These are phyloP conservation scores for Chamaecyparis obtusa DNA, from an alignment of 75 land plant species.

Conservation along the genomic window DNA sequence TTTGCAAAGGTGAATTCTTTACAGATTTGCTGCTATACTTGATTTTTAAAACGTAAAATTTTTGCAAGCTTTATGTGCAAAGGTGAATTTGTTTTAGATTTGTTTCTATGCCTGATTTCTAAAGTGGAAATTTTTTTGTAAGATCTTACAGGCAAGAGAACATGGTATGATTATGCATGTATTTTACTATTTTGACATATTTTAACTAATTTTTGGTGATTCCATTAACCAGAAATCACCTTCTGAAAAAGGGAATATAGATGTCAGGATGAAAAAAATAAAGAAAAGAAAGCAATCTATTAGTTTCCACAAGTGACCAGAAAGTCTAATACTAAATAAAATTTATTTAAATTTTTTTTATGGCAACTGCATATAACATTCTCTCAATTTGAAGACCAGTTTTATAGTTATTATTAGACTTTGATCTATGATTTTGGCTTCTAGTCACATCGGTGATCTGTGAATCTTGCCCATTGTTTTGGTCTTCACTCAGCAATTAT, in stretches of 20 bases:
- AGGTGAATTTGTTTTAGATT: slow-evolving; percentile 40
- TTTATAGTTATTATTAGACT: neutral
- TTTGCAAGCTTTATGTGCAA: slow-evolving; percentile 34
- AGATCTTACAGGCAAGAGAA: neutral
- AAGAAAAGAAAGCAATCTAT: neutral
- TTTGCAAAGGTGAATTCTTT: slow-evolving; percentile 63
- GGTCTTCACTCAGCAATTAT: neutral
- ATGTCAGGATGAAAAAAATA: neutral
- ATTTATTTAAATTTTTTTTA: neutral
- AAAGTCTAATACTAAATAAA: neutral
- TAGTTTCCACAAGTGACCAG: neutral
- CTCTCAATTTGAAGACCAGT: neutral
- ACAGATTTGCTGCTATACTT: neutral
- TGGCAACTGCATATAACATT: neutral
- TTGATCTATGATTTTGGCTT: neutral
- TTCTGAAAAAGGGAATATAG: neutral
- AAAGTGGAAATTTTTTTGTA: neutral
- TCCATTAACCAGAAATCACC: neutral
- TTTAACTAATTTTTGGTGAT: neutral
- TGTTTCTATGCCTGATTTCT: neutral
- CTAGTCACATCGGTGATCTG: neutral
- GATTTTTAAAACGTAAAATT: neutral
- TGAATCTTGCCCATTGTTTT: neutral
- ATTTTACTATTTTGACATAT: neutral
- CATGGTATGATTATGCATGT: neutral